Evolutionary conservation across 1,284 basidiomycete species (phyloP), one percentile per base, ranked within the genome.

Genomic region (Agroathelia rolfsii): DNA sequence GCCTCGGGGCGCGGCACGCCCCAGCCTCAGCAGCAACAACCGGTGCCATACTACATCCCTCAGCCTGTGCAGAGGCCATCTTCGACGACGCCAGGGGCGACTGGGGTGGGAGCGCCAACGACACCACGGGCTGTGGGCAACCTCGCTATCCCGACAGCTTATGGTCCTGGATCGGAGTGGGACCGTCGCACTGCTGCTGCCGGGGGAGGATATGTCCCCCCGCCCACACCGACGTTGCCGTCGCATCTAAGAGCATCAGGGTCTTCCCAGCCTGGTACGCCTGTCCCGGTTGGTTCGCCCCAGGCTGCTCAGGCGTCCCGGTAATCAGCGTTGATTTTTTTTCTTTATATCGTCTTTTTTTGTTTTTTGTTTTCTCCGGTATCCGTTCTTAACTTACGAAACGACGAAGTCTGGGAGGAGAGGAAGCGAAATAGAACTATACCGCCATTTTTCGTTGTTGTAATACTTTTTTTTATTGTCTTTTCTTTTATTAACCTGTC

Each of bases 1-100:
- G 49, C 52, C 22, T 64, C 69, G 3, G 67, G 67, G 27, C 56
- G 59, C 23, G 67, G 58, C 7, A 74, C 73, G 6, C 71, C 71
- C 2, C 67, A 69, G 35, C 61, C 67, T 4, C 41, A 8, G 39
- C 52, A 16, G 45, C 54, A 12, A 46, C 44, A 29, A 49, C 46
- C 8, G 35, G 51, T 5, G 36, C 49, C 3, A 34, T 46, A 14
- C 35, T 53, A 23, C 49, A 56, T 12, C 51, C 55, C 7, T 49
- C 55, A 11, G 50, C 44, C 10, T 64, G 64, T 35, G 51, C 62
- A 1, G 49, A 51, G 19, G 65, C 62, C 41, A 62, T 61, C 37
- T 45, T 33, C 22, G 35, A n/a, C 40, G 6, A 20, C 49, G 1
- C 28, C 49, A 14, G 11, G 11, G 15, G 14, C 31, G 8, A 6